A percentile compares a stretch with the other conserved stretches of the same genome.
These are phyloP conservation scores for Biancaea sappan DNA, from an alignment of 306 rosid genomes.

Conservation along the genomic window DNA sequence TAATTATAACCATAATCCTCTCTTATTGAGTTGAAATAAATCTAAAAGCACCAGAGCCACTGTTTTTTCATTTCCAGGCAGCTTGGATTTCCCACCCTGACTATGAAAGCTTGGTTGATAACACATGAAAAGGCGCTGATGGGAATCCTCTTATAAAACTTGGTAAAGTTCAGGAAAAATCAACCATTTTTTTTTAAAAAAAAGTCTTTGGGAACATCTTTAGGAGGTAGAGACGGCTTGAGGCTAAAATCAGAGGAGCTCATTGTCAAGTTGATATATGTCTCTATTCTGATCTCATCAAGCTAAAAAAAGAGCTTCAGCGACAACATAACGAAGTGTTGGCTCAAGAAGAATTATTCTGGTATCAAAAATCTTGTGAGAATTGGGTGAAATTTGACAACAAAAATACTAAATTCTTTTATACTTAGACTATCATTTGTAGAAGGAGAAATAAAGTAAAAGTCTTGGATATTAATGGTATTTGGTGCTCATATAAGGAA, in stretches of 20 bases:
- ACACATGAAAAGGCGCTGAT: not conserved
- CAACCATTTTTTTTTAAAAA: not conserved
- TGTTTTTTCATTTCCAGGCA: not conserved
- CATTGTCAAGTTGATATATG: not conserved
- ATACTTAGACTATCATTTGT: not conserved
- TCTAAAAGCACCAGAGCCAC: not conserved
- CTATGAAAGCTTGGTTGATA: not conserved
- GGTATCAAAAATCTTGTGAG: too few relatives aligned
- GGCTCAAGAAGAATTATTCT: not conserved
- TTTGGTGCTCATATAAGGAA: not conserved
- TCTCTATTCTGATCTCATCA: not conserved
- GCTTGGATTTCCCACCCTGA: not conserved
- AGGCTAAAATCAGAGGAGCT: not conserved
- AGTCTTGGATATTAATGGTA: not conserved
- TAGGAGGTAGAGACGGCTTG: not conserved
- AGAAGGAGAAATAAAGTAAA: not conserved
- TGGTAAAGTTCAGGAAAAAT: not conserved
- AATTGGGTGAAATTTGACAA: not conserved
- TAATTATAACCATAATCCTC: not conserved
- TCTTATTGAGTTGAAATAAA: not conserved
- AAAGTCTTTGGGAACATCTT: not conserved
- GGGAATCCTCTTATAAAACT: not conserved
- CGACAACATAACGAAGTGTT: not conserved
- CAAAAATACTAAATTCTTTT: too few relatives aligned
- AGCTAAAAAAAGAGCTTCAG: not conserved